These are phyloP conservation scores for Sphaerulina musiva DNA, from an alignment of 2,329 filamentous ascomycete genomes.

Conservation along the genomic window DNA sequence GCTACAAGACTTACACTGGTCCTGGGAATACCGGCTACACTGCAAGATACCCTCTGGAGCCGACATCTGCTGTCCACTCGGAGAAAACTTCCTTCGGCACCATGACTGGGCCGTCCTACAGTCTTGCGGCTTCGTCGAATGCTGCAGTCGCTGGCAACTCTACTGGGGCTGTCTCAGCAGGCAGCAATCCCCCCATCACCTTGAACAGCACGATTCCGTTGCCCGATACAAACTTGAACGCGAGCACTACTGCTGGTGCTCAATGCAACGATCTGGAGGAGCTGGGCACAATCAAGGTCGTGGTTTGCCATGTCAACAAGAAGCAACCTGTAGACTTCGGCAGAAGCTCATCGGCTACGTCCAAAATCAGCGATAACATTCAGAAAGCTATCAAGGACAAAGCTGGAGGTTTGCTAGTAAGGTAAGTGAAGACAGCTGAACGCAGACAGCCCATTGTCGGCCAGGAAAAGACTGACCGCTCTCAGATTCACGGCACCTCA, in stretches of 20 bases:
- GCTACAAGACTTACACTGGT: background rate
- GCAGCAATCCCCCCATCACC: background rate
- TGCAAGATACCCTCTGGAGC: background rate
- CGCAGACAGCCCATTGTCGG: background rate
- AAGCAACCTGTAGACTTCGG: slow-evolving; percentile 5
- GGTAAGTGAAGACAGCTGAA: background rate
- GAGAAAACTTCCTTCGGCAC: background rate
- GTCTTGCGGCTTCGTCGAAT: background rate
- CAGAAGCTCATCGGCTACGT: background rate
- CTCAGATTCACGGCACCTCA: slow-evolving; percentile 2
- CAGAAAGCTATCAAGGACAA: slow-evolving; percentile 7
- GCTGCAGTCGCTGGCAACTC: background rate
- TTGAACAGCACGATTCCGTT: background rate
- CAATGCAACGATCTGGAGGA: background rate
- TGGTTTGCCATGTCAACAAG: slow-evolving; percentile 12
- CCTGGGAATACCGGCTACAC: background rate
- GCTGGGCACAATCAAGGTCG: slow-evolving; percentile 15
- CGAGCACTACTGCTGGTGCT: background rate
- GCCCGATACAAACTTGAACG: background rate
- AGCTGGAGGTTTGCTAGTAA: slow-evolving; percentile 2
- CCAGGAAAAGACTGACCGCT: background rate
- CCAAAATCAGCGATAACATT: background rate
- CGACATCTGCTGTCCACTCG: background rate
- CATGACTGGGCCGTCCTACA: background rate
- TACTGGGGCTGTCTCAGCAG: background rate